Evolutionary conservation across 805 yeast species (phyloP).

Genomic region (Cephaloascus fragrans): DNA sequence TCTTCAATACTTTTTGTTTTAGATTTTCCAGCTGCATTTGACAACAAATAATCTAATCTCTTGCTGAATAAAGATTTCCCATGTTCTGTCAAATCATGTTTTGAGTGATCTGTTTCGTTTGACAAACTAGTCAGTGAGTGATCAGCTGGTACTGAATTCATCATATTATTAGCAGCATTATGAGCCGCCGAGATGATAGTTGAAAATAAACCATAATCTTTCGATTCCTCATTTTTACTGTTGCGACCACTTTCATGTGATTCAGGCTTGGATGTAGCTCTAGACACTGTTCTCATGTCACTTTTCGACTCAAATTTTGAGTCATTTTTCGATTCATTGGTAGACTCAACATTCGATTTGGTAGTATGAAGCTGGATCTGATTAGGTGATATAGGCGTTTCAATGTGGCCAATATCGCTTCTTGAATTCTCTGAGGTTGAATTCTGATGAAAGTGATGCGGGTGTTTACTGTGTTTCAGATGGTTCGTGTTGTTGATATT

Average conservation of each 20-base stretch:
- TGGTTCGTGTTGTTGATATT: no score
- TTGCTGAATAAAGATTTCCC: background rate
- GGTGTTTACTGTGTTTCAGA: no score
- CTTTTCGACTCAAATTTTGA: background rate
- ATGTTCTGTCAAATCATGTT: background rate
- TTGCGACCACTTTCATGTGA: conserved; percentile 3
- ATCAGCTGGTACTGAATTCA: conserved; percentile 6
- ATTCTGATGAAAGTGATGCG: background rate
- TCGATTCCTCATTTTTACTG: conserved; percentile 1
- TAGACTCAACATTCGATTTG: background rate
- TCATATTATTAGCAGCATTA: conserved; percentile 25
- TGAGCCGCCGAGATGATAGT: conserved; percentile 38
- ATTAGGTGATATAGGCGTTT: background rate
- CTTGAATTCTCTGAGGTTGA: background rate
- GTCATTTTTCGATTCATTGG: background rate
- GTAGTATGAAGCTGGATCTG: background rate
- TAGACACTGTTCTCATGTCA: background rate
- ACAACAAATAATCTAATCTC: background rate
- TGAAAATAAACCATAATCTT: conserved; percentile 26
- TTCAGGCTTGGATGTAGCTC: background rate
- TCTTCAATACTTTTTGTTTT: background rate
- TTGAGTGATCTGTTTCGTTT: background rate
- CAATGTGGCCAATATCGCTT: background rate
- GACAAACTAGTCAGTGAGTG: background rate
- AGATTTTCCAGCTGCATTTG: background rate